Evolutionary conservation across 2,329 filamentous ascomycete species (phyloP).

Genomic region (Fusarium agapanthi): DNA sequence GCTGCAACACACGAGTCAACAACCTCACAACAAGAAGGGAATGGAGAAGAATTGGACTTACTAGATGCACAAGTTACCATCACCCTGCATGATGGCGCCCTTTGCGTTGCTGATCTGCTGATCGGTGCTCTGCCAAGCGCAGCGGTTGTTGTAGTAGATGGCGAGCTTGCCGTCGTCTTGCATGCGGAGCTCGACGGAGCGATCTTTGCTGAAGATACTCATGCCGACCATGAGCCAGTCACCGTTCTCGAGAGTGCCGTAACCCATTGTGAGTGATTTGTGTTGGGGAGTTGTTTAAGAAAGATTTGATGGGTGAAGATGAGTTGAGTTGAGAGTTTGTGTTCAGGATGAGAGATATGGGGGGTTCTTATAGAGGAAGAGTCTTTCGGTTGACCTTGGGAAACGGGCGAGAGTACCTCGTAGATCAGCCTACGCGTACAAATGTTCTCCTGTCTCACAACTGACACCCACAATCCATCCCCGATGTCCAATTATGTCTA

Average conservation of each 20-base stretch:
- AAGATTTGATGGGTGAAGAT: background rate
- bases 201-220: slow-evolving; percentile 8
- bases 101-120: background rate
- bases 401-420: background rate
- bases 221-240: slow-evolving; percentile 10
- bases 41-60: background rate
- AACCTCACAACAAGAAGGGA: too few relatives aligned
- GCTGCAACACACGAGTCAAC: too few relatives aligned
- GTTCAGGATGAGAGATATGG: accelerated
- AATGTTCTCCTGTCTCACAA: background rate
- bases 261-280: background rate
- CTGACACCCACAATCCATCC: accelerated
- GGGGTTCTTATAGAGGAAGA: background rate
- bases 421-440: background rate
- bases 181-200: slow-evolving; percentile 15
- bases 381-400: accelerated
- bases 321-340: background rate
- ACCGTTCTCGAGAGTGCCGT: slow-evolving; percentile 10
- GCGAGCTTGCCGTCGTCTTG: slow-evolving; percentile 18
- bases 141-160: background rate
- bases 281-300: background rate
- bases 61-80: slow-evolving; percentile 5
- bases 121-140: slow-evolving; percentile 9
- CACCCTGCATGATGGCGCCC: slow-evolving; percentile 1
- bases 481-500: background rate